Evolutionary conservation across 1,284 basidiomycete genomes (phyloP).

Genomic region (Porodaedalea pini): DNA sequence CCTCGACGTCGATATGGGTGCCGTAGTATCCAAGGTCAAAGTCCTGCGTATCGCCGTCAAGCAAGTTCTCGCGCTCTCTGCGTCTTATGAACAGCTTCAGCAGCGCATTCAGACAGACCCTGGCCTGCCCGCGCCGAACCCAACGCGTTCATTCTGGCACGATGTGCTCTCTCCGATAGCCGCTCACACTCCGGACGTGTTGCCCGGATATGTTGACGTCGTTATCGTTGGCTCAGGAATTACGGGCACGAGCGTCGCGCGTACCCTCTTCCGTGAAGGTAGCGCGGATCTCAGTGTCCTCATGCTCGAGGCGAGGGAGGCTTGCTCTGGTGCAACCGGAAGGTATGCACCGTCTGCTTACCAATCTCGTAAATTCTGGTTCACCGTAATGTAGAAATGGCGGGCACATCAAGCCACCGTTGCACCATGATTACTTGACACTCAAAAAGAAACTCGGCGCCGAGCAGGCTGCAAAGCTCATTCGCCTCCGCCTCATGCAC

Average conservation of each 20-base stretch:
- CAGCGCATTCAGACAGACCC: constrained; percentile 41
- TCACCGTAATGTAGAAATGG: constrained; percentile 50
- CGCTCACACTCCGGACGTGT: constrained; percentile 31
- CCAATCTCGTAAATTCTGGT: neutral
- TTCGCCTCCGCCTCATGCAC: constrained; percentile 60
- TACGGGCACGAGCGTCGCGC: constrained; percentile 57
- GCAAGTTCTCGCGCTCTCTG: constrained; percentile 19
- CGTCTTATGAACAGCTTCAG: constrained; percentile 21
- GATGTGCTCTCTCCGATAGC: constrained; percentile 51
- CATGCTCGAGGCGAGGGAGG: constrained; percentile 67
- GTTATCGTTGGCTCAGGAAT: constrained; percentile 72
- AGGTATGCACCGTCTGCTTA: constrained; percentile 38
- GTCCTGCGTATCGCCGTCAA: constrained; percentile 19
- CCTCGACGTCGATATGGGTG: constrained; percentile 22
- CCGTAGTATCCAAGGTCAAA: constrained; percentile 21
- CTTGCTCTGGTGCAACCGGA: constrained; percentile 68
- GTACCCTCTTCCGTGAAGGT: constrained; percentile 46
- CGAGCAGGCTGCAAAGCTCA: constrained; percentile 47
- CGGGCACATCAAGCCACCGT: constrained; percentile 61
- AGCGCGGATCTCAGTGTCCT: constrained; percentile 40
- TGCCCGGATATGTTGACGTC: constrained; percentile 51
- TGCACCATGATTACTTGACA: constrained; percentile 57
- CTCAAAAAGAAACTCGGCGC: constrained; percentile 47
- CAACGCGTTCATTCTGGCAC: constrained; percentile 59
- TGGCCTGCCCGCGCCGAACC: constrained; percentile 52